Evolutionary conservation across 2,329 filamentous ascomycete genomes (phyloP).

Genomic region (Simplicillium aogashimaense): DNA sequence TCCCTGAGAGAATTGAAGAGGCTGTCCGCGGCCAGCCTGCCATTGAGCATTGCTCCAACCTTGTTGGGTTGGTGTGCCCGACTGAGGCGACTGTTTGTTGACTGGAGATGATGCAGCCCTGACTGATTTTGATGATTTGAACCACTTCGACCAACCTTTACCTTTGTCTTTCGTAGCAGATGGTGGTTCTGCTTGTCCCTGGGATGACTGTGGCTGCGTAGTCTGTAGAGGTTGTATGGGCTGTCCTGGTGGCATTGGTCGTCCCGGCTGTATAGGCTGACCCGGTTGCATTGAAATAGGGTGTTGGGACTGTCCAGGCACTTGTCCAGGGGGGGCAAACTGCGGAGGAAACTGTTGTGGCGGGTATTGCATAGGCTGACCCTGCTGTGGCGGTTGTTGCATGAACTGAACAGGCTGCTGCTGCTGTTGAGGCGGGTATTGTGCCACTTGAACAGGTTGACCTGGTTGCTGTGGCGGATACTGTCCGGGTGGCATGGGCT

Average conservation of each 20-base stretch:
- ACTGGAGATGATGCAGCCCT: conserved; percentile 3
- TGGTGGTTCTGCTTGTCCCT: conserved; percentile 7
- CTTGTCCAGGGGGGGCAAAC: not conserved
- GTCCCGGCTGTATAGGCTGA: conserved; percentile 6
- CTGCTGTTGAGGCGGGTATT: not conserved
- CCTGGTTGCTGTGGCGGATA: too few relatives aligned
- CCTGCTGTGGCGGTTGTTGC: not conserved
- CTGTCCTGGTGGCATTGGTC: not conserved
- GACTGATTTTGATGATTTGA: conserved; percentile 13
- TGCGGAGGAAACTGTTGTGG: conserved; percentile 1
- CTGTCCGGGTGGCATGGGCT: too few relatives aligned
- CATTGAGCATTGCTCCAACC: too few relatives aligned
- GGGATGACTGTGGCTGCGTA: not conserved
- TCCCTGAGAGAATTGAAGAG: too few relatives aligned
- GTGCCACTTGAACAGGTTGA: too few relatives aligned
- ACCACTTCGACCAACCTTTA: conserved; percentile 19
- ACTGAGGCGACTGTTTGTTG: not conserved
- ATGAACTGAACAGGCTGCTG: not conserved
- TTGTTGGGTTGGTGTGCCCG: not conserved
- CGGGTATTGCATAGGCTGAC: conserved; percentile 1
- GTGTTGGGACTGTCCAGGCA: not conserved
- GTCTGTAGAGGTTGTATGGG: not conserved
- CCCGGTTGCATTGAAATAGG: conserved; percentile 2
- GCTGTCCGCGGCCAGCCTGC: too few relatives aligned
- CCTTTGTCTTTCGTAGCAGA: conserved; percentile 12